Conservation (phyloP, 2,329 filamentous ascomycete genomes). For the Colletotrichum sp. region DNA sequence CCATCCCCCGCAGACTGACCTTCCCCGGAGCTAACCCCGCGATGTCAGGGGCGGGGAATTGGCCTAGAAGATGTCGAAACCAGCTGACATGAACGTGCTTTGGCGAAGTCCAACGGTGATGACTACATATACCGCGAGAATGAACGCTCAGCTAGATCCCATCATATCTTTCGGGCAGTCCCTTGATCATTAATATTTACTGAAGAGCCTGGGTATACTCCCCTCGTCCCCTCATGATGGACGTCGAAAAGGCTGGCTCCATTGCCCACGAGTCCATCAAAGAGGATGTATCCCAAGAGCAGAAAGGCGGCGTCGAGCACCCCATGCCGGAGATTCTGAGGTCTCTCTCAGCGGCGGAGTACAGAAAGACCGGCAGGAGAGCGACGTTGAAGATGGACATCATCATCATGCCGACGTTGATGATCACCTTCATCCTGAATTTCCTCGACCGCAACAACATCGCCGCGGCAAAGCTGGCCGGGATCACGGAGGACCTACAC, state of each 20-base stretch:
- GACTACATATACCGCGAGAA: not conserved
- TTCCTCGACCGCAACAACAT: slow-evolving; percentile 12
- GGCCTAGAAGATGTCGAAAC: not conserved
- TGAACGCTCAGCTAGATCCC: not conserved
- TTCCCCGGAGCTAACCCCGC: not conserved
- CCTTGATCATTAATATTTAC: not conserved
- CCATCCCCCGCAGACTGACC: not conserved
- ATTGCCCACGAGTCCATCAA: not conserved
- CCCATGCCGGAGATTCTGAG: not conserved
- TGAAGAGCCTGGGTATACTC: not conserved
- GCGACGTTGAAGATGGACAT: not conserved
- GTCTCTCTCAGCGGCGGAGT: slow-evolving; percentile 21
- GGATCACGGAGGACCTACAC: slow-evolving; percentile 22
- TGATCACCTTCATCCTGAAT: slow-evolving; percentile 1
- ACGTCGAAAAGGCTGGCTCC: not conserved
- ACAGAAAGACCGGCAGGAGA: slow-evolving; percentile 6
- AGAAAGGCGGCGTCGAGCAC: not conserved
- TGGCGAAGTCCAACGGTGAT: not conserved
- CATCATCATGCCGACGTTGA: slow-evolving; percentile 3
- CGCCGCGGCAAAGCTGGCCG: slow-evolving; percentile 17
- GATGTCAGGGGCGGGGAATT: not conserved
- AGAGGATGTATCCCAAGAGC: not conserved
- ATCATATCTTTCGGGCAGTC: not conserved
- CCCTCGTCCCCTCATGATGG: not conserved
- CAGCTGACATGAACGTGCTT: not conserved